These are phyloP conservation scores for Cryptomeria japonica DNA, from an alignment of 75 land plant species.

Conservation along the genomic window DNA sequence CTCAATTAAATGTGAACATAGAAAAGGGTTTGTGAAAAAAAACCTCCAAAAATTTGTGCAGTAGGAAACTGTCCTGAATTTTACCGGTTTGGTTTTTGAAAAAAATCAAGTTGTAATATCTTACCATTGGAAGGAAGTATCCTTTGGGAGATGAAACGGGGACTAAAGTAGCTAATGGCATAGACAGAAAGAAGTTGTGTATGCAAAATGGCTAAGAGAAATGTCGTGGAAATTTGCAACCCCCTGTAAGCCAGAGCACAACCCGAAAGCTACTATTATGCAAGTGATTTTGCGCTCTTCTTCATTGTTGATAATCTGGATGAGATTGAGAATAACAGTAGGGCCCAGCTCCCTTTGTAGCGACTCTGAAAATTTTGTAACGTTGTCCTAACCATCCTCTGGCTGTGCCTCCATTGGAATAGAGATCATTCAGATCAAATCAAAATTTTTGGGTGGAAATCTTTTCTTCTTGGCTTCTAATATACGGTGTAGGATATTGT, in stretches of 20 bases:
- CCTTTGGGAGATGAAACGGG: background rate
- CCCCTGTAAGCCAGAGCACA: background rate
- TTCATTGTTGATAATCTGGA: background rate
- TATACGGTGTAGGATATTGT: constrained; percentile 10
- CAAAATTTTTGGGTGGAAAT: too few relatives aligned
- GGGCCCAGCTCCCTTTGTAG: background rate
- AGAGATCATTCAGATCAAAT: background rate
- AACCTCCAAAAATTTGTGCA: too few relatives aligned
- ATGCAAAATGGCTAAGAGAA: background rate
- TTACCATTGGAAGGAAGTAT: background rate
- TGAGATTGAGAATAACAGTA: background rate
- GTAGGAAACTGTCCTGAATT: too few relatives aligned
- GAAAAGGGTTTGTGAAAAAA: too few relatives aligned
- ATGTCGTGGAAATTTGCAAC: background rate
- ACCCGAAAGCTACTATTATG: background rate
- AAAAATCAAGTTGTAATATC: too few relatives aligned
- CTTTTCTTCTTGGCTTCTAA: background rate
- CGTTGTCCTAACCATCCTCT: background rate
- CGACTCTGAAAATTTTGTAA: background rate
- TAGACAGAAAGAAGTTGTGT: background rate
- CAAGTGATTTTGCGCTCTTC: background rate
- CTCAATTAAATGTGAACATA: too few relatives aligned
- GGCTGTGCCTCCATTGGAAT: background rate
- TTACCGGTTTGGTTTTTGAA: too few relatives aligned
- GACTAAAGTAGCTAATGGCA: background rate